Evolutionary conservation across 345 rosid genomes (phyloP).

Genomic region (Citrus sp.): DNA sequence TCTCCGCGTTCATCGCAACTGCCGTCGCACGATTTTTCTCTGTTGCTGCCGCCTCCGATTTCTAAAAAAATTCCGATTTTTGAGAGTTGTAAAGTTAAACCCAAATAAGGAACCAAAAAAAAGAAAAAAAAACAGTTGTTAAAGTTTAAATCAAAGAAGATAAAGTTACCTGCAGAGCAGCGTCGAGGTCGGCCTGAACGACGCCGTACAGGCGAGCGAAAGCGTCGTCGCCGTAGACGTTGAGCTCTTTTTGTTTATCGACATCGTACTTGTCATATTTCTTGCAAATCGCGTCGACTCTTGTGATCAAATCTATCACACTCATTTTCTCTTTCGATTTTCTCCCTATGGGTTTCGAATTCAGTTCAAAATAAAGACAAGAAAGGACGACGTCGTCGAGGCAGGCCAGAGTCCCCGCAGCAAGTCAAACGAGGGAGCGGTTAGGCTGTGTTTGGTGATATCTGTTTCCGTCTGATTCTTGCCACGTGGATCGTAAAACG

Average conservation of each 20-base stretch:
- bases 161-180: conserved; percentile 33
- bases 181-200: conserved; percentile 44
- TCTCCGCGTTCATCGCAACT: conserved; percentile 62
- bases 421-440: background rate
- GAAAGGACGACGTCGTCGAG: background rate
- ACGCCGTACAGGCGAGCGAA: conserved; percentile 54
- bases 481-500: conserved; percentile 3
- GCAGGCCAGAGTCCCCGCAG: background rate
- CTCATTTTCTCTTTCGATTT: conserved; percentile 25
- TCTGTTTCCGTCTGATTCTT: conserved; percentile 6
- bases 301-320: conserved; percentile 53
- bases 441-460: background rate
- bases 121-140: background rate
- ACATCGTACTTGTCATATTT: conserved; percentile 65
- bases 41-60: conserved; percentile 48
- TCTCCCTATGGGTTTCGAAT: background rate
- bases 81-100: background rate
- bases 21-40: conserved; percentile 63
- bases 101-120: background rate
- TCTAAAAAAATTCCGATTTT: conserved; percentile 22
- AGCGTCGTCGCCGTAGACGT: conserved; percentile 59
- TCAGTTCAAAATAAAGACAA: background rate
- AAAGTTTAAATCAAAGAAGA: background rate
- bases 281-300: conserved; percentile 61
- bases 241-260: conserved; percentile 51